Evolutionary conservation across 2,329 filamentous ascomycete species (phyloP).

Genomic region (Penicillium janthinellum): DNA sequence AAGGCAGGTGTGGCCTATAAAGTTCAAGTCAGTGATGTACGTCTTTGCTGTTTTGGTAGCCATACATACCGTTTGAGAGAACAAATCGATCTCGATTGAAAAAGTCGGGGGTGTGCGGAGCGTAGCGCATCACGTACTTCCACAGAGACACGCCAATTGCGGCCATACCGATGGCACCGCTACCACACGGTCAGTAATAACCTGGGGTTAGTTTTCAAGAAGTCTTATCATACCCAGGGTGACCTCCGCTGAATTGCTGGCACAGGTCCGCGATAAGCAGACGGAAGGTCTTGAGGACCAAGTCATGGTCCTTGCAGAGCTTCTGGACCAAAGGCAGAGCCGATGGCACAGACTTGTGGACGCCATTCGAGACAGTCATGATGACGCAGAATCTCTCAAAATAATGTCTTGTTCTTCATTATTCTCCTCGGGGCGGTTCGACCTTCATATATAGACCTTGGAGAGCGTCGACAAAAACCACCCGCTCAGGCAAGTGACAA

Average conservation of each 20-base stretch:
- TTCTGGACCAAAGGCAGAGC: constrained; percentile 25
- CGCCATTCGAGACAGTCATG: constrained; percentile 24
- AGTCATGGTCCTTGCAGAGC: constrained; percentile 42
- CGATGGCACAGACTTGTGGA: constrained; percentile 12
- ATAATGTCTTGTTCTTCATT: background rate
- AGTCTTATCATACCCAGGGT: constrained; percentile 57
- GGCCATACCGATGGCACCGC: constrained; percentile 56
- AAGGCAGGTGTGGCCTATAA: constrained; percentile 37
- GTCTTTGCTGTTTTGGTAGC: background rate
- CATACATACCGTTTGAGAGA: constrained; percentile 44
- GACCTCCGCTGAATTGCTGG: constrained; percentile 69
- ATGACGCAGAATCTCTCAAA: background rate
- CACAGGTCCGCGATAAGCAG: constrained; percentile 68
- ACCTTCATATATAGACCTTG: constrained; percentile 6
- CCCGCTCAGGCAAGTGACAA: constrained; percentile 5
- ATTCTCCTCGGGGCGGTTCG: background rate
- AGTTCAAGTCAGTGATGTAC: background rate
- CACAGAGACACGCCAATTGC: constrained; percentile 61
- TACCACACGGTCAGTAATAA: background rate
- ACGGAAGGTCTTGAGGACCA: constrained; percentile 63
- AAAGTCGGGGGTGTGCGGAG: constrained; percentile 36
- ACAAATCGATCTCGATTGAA: constrained; percentile 51
- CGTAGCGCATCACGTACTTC: constrained; percentile 64
- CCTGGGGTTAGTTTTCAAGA: too few relatives aligned
- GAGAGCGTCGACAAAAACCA: constrained; percentile 6